Base-by-base conservation (phyloP, 371 early-diverging fungal species). In the Actinomucor elegans region DNA sequence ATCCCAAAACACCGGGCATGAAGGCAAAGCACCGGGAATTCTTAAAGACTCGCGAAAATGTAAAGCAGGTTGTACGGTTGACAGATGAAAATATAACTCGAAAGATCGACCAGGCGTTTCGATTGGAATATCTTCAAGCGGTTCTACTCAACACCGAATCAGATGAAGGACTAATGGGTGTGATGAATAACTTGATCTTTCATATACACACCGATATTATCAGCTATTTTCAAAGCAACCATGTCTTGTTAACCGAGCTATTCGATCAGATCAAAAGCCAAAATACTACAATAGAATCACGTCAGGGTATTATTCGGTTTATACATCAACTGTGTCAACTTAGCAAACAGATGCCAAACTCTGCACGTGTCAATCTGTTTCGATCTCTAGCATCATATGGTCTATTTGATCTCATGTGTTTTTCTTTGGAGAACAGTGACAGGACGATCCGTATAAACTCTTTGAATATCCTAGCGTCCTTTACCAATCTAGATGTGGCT, bases 161-260 rank as follows among this genome's bases (percentile, higher is more conserved):
- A 23, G 93, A 92, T 50, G 96, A 96, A 26, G 67, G 67, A 3
- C 80, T 87, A 4, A 71, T 82, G 28, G 75, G 92, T 1, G 71
- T 82, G 9, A 59, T 96, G 36, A 79, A 79, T 29, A 81, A 89
- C 0, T 66, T 93, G 41, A 83, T 89, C 6, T 89, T 84, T 60
- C 88, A 87, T 67, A 90, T 89, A 59, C 79, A 94, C 55, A 73
- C 86, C 32, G 93, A 94, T 21, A 90, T 96, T 34, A 75, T 93
- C 44, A 78, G 62, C 44, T 71, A 86, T 57, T 68, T 96, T 42
- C 84, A 86, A 58, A 73, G 82, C 18, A 85, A 90, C 52, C 67
- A 79, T 2, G 69, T 69, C 15, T 87, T 88, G 52, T 64, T 93
- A 59, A 67, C 69, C 9, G 75, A 83, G 12, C 58, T 95, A 12